Evolutionary conservation across 805 yeast genomes (phyloP).

Genomic region (Kuraishia piskuri): DNA sequence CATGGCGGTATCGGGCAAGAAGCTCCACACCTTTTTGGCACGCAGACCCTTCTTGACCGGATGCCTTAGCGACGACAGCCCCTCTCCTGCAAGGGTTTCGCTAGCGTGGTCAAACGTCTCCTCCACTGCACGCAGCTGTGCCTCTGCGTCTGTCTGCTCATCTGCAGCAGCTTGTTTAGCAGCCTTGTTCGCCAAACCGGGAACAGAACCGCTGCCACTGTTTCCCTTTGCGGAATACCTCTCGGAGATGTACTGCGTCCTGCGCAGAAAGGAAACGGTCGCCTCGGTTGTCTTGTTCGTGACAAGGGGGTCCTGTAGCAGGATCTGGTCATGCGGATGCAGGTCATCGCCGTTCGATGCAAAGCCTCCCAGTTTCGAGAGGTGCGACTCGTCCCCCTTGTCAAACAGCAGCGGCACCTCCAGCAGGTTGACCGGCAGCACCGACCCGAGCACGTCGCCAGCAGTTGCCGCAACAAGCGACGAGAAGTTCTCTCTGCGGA

Average conservation of each 20-base stretch:
- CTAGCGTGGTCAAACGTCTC: slow-evolving; percentile 62
- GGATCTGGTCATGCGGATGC: slow-evolving; percentile 69
- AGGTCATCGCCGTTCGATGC: slow-evolving; percentile 25
- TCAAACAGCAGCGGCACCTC: slow-evolving; percentile 62
- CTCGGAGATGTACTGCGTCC: slow-evolving; percentile 82
- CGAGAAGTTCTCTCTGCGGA: slow-evolving; percentile 65
- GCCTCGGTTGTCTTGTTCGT: slow-evolving; percentile 29
- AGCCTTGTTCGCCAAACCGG: neutral
- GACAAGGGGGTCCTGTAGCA: slow-evolving; percentile 73
- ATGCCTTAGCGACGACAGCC: slow-evolving; percentile 47
- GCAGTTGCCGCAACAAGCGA: slow-evolving; percentile 51
- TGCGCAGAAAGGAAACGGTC: slow-evolving; percentile 58
- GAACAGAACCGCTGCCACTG: neutral
- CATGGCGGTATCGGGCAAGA: slow-evolving; percentile 87
- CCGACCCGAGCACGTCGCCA: slow-evolving; percentile 29
- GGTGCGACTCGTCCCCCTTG: slow-evolving; percentile 34
- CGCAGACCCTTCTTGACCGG: slow-evolving; percentile 67
- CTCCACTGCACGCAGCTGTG: slow-evolving; percentile 66
- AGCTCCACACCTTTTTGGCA: slow-evolving; percentile 72
- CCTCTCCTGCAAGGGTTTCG: slow-evolving; percentile 28
- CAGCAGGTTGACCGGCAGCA: slow-evolving; percentile 63
- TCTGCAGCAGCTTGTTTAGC: slow-evolving; percentile 23
- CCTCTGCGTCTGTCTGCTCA: slow-evolving; percentile 43
- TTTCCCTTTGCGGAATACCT: neutral
- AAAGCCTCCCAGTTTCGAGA: slow-evolving; percentile 25